phyloP scores from a whole-genome alignment of 169 alveolate species.

The Cryptosporidium canis region DNA sequence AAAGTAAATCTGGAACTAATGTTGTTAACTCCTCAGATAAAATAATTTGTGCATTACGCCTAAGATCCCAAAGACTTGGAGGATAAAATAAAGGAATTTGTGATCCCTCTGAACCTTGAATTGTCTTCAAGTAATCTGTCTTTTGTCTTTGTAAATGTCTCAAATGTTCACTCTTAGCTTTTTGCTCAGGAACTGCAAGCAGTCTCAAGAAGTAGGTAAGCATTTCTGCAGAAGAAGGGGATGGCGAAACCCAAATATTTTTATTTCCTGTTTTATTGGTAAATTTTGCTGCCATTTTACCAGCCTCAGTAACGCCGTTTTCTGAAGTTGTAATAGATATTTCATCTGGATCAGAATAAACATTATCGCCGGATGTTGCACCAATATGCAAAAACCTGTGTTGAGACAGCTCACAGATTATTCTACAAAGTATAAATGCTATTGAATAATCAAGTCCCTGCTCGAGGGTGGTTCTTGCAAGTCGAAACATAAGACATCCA shows the following conservation, averaged over 20 bases:
- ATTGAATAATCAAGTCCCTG: constrained; percentile 63
- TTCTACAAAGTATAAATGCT: constrained; percentile 42
- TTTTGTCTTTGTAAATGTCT: constrained; percentile 65
- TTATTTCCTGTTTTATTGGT: background rate
- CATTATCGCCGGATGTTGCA: background rate
- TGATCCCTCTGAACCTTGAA: background rate
- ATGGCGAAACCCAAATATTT: constrained; percentile 49
- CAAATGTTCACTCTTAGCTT: constrained; percentile 45
- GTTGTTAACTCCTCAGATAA: constrained; percentile 51
- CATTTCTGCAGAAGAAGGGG: constrained; percentile 71
- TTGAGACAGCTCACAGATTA: constrained; percentile 51
- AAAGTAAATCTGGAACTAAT: constrained; percentile 58
- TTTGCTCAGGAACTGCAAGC: constrained; percentile 63
- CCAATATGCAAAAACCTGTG: constrained; percentile 60
- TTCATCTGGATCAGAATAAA: background rate
- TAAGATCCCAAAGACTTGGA: constrained; percentile 68
- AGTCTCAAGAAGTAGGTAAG: constrained; percentile 52
- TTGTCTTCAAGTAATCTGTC: constrained; percentile 21
- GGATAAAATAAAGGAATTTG: constrained; percentile 50
- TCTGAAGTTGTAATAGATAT: background rate
- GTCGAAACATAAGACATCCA: constrained; percentile 33
- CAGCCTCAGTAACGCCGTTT: background rate
- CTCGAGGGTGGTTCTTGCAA: constrained; percentile 66
- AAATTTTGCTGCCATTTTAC: background rate
- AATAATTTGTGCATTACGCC: constrained; percentile 38